Evolutionary conservation across 352 stramenopile species (phyloP), one percentile per base, ranked within the genome.

Genomic region (Phytophthora multivora): DNA sequence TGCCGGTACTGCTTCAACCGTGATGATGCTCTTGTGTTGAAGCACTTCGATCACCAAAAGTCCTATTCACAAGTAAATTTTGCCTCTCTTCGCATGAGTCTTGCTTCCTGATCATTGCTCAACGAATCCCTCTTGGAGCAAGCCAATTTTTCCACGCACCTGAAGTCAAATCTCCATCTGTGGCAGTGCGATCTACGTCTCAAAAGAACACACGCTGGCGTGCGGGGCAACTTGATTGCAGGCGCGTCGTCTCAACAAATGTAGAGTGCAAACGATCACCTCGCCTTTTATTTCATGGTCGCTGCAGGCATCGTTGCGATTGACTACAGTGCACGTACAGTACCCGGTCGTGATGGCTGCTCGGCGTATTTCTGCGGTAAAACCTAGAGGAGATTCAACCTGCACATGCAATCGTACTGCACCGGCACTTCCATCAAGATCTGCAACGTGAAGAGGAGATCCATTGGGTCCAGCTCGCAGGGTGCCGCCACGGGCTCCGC

Each of bases 401-500:
- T 56, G 26, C 75, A 77, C 46, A 87, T 86, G 48, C 64, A 75
- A 11, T 83, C 62, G 71, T 59, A 63, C 28, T 77, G 69, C 54
- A 39, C 59, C 1, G 69, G 72, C 33, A 85, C 43, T 53, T 82
- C 72, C 66, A 78, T 79, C 51, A 82, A 63, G 15, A 77, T 68
- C 50, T 73, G 57, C 28, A 80, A 57, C 4, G 70, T 77, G 43
- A 81, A 84, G 48, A 71, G 59, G 28, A 75, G 50, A 31, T 81
- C 69, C 5, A 64, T 25, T 3, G 51, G 41, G 33, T 69, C 66
- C 11, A 73, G 26, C 38, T 65, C 59, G 18, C 65, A 65, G 11
- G 42, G 35, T 11, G 40, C 53, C n/a, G 41, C 65, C 0, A 54
- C 25, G 3, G 31, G 26, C 36, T 65, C 59, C 1, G 63, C 63